Conservation (phyloP, 1,284 basidiomycete genomes). For the Xerocomus minutiporus region DNA sequence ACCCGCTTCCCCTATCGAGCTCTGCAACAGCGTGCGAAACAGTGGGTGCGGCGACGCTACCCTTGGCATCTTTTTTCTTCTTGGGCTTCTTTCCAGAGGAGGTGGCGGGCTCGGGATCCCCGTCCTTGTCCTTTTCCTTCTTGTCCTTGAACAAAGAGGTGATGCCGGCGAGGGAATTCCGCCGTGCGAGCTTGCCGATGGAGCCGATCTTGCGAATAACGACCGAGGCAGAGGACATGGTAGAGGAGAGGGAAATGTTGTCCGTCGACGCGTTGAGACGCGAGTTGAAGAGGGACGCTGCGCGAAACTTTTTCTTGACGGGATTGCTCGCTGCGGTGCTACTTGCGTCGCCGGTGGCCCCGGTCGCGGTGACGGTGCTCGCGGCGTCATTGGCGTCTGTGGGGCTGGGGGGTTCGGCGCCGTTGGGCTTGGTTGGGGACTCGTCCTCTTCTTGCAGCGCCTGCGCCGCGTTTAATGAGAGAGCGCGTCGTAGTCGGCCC, state of each 20-base stretch:
- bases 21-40: constrained; percentile 86
- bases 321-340: constrained; percentile 37
- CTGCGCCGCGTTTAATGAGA: constrained; percentile 61
- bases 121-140: constrained; percentile 54
- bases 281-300: constrained; percentile 80
- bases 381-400: constrained; percentile 28
- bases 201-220: constrained; percentile 97
- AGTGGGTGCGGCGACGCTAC: constrained; percentile 63
- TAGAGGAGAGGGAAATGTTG: constrained; percentile 96
- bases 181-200: constrained; percentile 86
- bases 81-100: constrained; percentile 41
- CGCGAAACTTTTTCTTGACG: constrained; percentile 61
- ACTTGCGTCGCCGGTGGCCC: constrained; percentile 4
- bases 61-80: constrained; percentile 58
- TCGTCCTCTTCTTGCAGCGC: constrained; percentile 57
- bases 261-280: constrained; percentile 92
- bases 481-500: constrained; percentile 68
- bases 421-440: constrained; percentile 24
- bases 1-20: constrained; percentile 57
- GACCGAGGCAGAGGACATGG: constrained; percentile 91
- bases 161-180: constrained; percentile 88
- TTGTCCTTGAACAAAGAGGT: constrained; percentile 96
- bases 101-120: constrained; percentile 39
- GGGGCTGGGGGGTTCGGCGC: constrained; percentile 19
- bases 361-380: constrained; percentile 23